These are phyloP conservation scores for Entomortierella chlamydospora DNA, from an alignment of 192 early-diverging fungal genomes.

Conservation along the genomic window DNA sequence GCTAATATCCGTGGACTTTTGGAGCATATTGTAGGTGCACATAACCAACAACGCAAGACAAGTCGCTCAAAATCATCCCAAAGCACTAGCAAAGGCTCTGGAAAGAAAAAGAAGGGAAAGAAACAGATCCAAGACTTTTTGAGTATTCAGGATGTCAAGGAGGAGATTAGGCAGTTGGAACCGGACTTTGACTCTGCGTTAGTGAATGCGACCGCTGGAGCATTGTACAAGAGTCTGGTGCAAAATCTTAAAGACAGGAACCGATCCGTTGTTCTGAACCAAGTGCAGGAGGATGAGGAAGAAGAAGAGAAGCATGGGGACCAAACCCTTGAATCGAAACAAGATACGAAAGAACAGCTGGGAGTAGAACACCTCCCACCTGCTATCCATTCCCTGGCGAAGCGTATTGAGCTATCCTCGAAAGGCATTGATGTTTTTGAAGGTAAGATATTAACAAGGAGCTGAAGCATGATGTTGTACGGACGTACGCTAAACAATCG, in stretches of 20 bases:
- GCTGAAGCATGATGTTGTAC: no score
- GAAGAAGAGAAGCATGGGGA: background rate
- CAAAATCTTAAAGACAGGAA: constrained; percentile 40
- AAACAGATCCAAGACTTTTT: constrained; percentile 48
- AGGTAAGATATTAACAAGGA: constrained; percentile 3
- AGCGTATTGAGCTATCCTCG: constrained; percentile 18
- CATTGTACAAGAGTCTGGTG: constrained; percentile 27
- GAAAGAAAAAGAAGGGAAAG: constrained; percentile 1
- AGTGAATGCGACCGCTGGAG: constrained; percentile 26
- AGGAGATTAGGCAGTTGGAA: constrained; percentile 32
- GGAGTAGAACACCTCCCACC: background rate
- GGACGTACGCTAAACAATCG: no score
- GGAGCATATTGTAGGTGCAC: background rate
- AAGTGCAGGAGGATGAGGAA: constrained; percentile 14
- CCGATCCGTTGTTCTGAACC: constrained; percentile 29
- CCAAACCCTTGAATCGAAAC: no score
- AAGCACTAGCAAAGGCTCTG: background rate
- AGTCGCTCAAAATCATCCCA: background rate
- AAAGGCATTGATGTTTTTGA: constrained; percentile 44
- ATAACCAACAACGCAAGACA: background rate
- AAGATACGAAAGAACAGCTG: background rate
- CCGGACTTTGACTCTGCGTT: constrained; percentile 43
- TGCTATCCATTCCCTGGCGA: constrained; percentile 9
- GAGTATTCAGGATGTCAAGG: constrained; percentile 37
- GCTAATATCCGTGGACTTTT: constrained; percentile 1